Evolutionary conservation across 108 stramenopile genomes (phyloP).

Genomic region (Licmophora abbreviata): DNA sequence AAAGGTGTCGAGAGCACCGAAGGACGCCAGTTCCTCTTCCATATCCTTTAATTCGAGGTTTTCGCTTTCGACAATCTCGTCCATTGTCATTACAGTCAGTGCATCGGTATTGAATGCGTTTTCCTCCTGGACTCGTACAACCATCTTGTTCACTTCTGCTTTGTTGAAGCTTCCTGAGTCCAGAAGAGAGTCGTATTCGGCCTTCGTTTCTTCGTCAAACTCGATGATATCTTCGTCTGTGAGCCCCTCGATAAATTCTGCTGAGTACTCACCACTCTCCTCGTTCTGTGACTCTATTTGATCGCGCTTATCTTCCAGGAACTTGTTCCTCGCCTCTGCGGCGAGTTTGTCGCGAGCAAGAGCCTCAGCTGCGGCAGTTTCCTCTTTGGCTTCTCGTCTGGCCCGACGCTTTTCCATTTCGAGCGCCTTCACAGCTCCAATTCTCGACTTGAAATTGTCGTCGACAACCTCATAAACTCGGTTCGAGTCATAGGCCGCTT

Average conservation of each 20-base stretch:
- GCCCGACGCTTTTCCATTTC: slow-evolving; percentile 69
- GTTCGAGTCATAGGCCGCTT: slow-evolving; percentile 74
- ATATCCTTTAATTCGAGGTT: slow-evolving; percentile 36
- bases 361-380: slow-evolving; percentile 52
- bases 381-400: slow-evolving; percentile 70
- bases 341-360: slow-evolving; percentile 74
- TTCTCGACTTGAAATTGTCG: slow-evolving; percentile 69
- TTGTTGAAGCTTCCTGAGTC: slow-evolving; percentile 71
- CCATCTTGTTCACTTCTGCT: slow-evolving; percentile 58
- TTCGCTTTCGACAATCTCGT: slow-evolving; percentile 58
- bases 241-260: slow-evolving; percentile 64
- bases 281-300: slow-evolving; percentile 60
- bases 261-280: slow-evolving; percentile 52
- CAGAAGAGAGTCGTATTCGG: slow-evolving; percentile 75
- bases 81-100: slow-evolving; percentile 61
- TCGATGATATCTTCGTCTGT: slow-evolving; percentile 80
- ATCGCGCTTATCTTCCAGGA: slow-evolving; percentile 72
- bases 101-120: slow-evolving; percentile 68
- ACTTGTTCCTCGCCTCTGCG: slow-evolving; percentile 52
- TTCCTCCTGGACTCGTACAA: slow-evolving; percentile 66
- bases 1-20: slow-evolving; percentile 47
- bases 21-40: slow-evolving; percentile 47
- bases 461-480: slow-evolving; percentile 61
- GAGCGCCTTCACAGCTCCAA: slow-evolving; percentile 70
- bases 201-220: slow-evolving; percentile 81